Evolutionary conservation across 2,329 filamentous ascomycete genomes (phyloP), one percentile per base, ranked within the genome.

Genomic region (Aspergillus uvarum): DNA sequence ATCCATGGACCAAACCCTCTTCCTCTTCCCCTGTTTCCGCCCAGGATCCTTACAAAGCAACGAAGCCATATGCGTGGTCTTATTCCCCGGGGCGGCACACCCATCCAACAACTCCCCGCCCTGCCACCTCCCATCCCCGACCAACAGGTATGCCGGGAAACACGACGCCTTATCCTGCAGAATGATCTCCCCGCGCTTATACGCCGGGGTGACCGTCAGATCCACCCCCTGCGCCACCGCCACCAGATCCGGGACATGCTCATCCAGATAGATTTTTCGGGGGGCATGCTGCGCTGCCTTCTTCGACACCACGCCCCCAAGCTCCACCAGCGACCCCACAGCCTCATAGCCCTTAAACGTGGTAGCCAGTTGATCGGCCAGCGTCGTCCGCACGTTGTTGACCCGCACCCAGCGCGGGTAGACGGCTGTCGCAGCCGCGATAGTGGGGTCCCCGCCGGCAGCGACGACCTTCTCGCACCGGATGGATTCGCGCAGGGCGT

Each of bases 91-190:
- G 0, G 95, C 95, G 0, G 95, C 91, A 73, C 94, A 98, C 0
- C 91, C 91, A 75, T 99, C 95, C n/a, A 98, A 85, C 8, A 96
- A 81, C 69, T 95, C 87, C 24, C 91, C 91, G 22, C 91, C 91
- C 3, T 66, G 48, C 66, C 71, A 74, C 0, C 55, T 48, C 59
- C 85, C 80, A 8, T 85, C 79, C 0, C 78, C 79, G 54, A 96
- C 83, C 0, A 99, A 80, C 2, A 99, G 81, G 72, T 95, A 95
- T 0, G 94, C 95, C 0, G 95, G 95, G 70, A 99, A 97, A 72
- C 95, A 99, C 0, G 93, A 97, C 0, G 95, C 94, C 76, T 97
- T 98, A 71, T 98, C 95, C 74, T 99, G 95, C 24, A 98, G 80
- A 61, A 98, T 96, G 56, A 98, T 85, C 51, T 87, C 84, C 1